phyloP scores from a whole-genome alignment of 1,284 basidiomycete species.

The Lentinula novae-zelandiae region DNA sequence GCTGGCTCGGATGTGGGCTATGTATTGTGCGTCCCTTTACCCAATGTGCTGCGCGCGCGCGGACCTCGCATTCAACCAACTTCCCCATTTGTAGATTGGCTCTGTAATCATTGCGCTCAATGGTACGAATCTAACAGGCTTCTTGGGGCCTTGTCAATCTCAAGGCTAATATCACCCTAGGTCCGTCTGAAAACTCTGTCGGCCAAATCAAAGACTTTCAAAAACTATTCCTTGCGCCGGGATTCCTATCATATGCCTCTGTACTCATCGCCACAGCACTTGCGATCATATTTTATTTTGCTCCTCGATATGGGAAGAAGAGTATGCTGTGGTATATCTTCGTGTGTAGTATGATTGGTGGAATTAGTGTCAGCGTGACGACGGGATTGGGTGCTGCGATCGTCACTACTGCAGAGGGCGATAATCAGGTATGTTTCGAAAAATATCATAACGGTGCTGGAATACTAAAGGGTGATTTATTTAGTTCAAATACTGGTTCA shows the following conservation, averaged over 20 bases:
- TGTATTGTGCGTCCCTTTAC: constrained; percentile 60
- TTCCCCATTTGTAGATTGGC: constrained; percentile 55
- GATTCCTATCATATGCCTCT: constrained; percentile 80
- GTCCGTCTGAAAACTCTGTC: constrained; percentile 78
- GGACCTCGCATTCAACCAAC: neutral
- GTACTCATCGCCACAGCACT: constrained; percentile 62
- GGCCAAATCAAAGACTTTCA: constrained; percentile 82
- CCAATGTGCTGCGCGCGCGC: neutral
- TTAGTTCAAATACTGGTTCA: constrained; percentile 80
- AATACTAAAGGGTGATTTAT: neutral
- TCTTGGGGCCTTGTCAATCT: too few relatives aligned
- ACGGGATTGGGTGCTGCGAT: constrained; percentile 93
- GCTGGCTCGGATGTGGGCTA: constrained; percentile 89
- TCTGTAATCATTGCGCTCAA: constrained; percentile 83
- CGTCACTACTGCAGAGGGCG: constrained; percentile 79
- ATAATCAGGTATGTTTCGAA: constrained; percentile 65
- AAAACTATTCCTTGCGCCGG: constrained; percentile 80
- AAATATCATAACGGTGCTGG: neutral
- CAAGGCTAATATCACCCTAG: constrained; percentile 23
- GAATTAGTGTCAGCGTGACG: constrained; percentile 93
- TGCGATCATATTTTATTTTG: constrained; percentile 76
- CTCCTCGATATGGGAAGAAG: constrained; percentile 86
- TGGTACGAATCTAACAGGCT: constrained; percentile 32
- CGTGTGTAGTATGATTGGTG: constrained; percentile 95
- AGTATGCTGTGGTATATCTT: constrained; percentile 95